Percentiles rank a stretch among this genome's conserved stretches.
Evolutionary conservation across 2,329 filamentous ascomycete genomes (phyloP).

Genomic region (Pyrenochaeta sp.): DNA sequence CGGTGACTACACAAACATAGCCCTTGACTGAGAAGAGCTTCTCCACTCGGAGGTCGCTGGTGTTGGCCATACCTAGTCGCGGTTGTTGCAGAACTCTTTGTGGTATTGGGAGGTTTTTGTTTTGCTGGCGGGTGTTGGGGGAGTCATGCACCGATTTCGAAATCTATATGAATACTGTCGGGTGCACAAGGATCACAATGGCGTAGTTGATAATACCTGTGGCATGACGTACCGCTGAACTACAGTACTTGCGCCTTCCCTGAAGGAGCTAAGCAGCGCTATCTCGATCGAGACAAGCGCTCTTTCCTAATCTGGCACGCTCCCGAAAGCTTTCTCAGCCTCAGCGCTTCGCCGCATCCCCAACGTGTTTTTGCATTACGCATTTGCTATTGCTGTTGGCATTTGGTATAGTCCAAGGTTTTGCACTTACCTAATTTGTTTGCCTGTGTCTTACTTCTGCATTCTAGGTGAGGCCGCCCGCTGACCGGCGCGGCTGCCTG

Average conservation of each 20-base stretch:
- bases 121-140: neutral
- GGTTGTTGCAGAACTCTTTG: neutral
- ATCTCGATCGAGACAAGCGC: neutral
- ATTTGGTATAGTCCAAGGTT: neutral
- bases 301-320: neutral
- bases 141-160: no score
- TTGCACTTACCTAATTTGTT: no score
- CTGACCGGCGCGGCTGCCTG: neutral
- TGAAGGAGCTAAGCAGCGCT: neutral
- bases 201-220: conserved; percentile 4
- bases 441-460: no score
- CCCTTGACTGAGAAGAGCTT: conserved; percentile 64
- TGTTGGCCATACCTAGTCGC: conserved; percentile 51
- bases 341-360: neutral
- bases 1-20: conserved; percentile 67
- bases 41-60: conserved; percentile 57
- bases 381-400: neutral
- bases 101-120: neutral
- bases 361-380: neutral
- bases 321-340: neutral
- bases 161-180: neutral
- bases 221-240: conserved; percentile 6
- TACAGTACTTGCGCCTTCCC: neutral
- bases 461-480: neutral
- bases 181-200: neutral